These are phyloP conservation scores for Trichoderma koningii DNA, from an alignment of 2,329 filamentous ascomycete genomes.

Conservation along the genomic window DNA sequence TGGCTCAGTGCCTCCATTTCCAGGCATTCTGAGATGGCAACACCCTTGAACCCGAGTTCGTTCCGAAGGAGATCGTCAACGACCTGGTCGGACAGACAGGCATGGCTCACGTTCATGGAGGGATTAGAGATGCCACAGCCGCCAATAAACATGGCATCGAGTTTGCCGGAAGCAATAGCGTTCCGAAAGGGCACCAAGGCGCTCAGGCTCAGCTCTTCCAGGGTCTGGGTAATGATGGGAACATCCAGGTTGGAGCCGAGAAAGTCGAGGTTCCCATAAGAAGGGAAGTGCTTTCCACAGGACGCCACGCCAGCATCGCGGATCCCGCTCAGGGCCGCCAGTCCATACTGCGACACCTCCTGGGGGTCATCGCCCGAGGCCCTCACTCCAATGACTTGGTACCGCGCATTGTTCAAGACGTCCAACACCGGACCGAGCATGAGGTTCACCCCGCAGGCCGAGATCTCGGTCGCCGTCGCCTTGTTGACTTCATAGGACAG, in stretches of 20 bases:
- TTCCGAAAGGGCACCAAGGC: conserved; percentile 90
- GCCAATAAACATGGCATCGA: conserved; percentile 95
- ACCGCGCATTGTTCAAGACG: conserved; percentile 88
- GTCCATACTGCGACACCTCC: conserved; percentile 89
- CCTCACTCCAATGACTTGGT: conserved; percentile 86
- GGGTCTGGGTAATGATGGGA: conserved; percentile 90
- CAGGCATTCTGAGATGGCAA: conserved; percentile 91
- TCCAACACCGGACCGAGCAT: conserved; percentile 93
- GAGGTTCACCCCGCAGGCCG: conserved; percentile 91
- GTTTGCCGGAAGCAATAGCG: conserved; percentile 75
- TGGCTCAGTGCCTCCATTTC: conserved; percentile 96
- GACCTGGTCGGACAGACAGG: conserved; percentile 88
- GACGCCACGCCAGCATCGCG: conserved; percentile 87
- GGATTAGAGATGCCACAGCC: conserved; percentile 90
- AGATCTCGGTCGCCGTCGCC: conserved; percentile 88
- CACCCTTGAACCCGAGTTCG: conserved; percentile 85
- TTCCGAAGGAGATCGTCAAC: conserved; percentile 87
- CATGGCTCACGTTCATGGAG: conserved; percentile 93
- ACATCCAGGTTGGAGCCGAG: conserved; percentile 88
- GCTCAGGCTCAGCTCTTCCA: conserved; percentile 90
- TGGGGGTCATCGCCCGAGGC: conserved; percentile 92
- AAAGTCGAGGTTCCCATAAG: conserved; percentile 93
- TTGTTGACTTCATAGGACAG: conserved; percentile 88
- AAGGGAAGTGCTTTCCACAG: conserved; percentile 95
- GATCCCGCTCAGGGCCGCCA: conserved; percentile 88